Base-by-base conservation (phyloP, 225 moss, liverwort and hornwort genomes). In the Physcomitrellopsis africana region DNA sequence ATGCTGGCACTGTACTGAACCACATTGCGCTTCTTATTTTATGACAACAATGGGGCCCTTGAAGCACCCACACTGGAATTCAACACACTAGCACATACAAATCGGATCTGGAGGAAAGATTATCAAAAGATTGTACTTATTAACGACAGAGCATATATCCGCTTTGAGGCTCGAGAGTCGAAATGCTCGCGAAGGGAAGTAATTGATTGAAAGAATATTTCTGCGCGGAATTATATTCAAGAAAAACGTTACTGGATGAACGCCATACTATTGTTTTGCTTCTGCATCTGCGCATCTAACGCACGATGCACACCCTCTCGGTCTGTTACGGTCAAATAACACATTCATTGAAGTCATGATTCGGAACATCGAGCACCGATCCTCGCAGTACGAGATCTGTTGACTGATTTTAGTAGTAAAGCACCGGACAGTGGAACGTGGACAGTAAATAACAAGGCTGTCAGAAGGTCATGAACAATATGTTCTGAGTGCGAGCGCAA, bases 391-490 rank as follows among this genome's bases (percentile, higher is more conserved):
- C 27, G 72, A 19, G 22, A 23, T 42, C 63, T 54, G 3, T 37
- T 47, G 76, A 63, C 48, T 60, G 56, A 67, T 67, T 72, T 67
- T 62, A 20, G 68, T 43, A 60, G 64, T 14, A 42, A 43, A 75
- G 78, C 52, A 63, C 3, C 48, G 22, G 65, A n/a, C 8, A 56
- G 69, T 0, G 53, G 51, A 62, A 67, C 71, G 61, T 70, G 70
- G 65, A 66, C 11, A 27, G 26, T 17, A 15, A 56, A 43, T 18
- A 29, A 49, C 53, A 20, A 46, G 37, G 47, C 70, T 2, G 83
- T 79, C 83, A 79, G 79, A 76, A 1, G 27, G 12, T 52, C 68
- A 79, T 72, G 76, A 51, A 67, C 52, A 37, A 37, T 4, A 37
- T 37, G 32, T 37, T 37, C 32, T 37, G 1, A 37, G 32, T 37